Evolutionary conservation across 2,329 filamentous ascomycete genomes (phyloP).

Genomic region (Alternaria atra): DNA sequence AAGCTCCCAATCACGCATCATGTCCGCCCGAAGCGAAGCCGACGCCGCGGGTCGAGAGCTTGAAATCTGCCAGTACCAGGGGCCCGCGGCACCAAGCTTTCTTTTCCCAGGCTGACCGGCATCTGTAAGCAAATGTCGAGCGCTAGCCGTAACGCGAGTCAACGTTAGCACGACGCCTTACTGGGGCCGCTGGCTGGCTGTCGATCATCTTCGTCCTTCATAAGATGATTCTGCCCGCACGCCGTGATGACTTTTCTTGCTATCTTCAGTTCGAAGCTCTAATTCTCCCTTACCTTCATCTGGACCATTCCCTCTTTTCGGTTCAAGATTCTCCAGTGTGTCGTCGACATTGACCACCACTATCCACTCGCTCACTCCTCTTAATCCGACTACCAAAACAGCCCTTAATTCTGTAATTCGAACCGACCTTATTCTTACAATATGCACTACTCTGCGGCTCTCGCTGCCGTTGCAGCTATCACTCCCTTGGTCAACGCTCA

Average conservation of each 20-base stretch:
- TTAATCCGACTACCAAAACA: conserved; percentile 14
- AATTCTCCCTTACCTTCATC: conserved; percentile 25
- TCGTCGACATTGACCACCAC: conserved; percentile 36
- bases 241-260: conserved; percentile 14
- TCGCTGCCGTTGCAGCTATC: conserved; percentile 42
- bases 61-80: conserved; percentile 20
- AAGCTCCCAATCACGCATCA: conserved; percentile 19
- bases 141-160: conserved; percentile 22
- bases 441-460: conserved; percentile 47
- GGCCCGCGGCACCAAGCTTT: conserved; percentile 20
- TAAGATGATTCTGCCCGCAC: conserved; percentile 24
- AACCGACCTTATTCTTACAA: conserved; percentile 21
- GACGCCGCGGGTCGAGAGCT: conserved; percentile 24
- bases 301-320: conserved; percentile 28
- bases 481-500: conserved; percentile 45
- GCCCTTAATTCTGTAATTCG: conserved; percentile 36
- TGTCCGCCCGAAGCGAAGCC: conserved; percentile 25
- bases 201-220: conserved; percentile 30
- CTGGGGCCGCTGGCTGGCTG: conserved; percentile 21
- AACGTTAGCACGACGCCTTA: conserved; percentile 34
- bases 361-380: conserved; percentile 44
- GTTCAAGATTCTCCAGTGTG: conserved; percentile 38
- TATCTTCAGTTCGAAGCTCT: conserved; percentile 26
- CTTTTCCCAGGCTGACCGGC: conserved; percentile 21
- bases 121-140: conserved; percentile 22